Evolutionary conservation across 139 green algal genomes (phyloP).

Genomic region (Limnomonas spitsbergensis): DNA sequence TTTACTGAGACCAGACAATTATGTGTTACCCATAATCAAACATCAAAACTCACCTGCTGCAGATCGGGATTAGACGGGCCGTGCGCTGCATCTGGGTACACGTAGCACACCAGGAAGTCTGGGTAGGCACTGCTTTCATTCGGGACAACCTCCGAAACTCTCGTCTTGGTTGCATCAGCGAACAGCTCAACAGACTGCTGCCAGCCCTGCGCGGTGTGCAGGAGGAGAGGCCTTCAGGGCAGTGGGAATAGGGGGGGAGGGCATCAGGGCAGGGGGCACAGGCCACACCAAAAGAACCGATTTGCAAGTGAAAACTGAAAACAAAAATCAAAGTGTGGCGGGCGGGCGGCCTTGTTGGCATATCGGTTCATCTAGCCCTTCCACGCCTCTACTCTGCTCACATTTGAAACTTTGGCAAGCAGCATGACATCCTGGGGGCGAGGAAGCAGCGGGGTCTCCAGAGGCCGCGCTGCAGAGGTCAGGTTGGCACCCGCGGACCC

Average conservation of each 20-base stretch:
- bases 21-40: too few species aligned
- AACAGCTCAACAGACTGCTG: slow-evolving; percentile 15
- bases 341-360: too few species aligned
- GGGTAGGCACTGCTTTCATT: slow-evolving; percentile 1
- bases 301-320: too few species aligned
- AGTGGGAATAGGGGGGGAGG: too few species aligned
- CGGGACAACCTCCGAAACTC: slow-evolving; percentile 22
- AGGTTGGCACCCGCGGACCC: not conserved
- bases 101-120: slow-evolving; percentile 22
- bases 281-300: too few species aligned
- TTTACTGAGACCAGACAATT: too few species aligned
- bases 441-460: not conserved
- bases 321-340: too few species aligned
- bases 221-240: too few species aligned
- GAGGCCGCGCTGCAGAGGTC: not conserved
- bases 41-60: not conserved
- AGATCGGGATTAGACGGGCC: slow-evolving; percentile 9
- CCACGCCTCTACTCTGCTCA: not conserved
- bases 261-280: too few species aligned
- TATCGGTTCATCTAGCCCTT: too few species aligned
- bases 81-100: not conserved
- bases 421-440: slow-evolving; percentile 10
- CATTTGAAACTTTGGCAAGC: slow-evolving; percentile 3
- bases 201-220: not conserved
- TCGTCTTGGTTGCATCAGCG: not conserved